Evolutionary conservation across 2,329 filamentous ascomycete genomes (phyloP).

Genomic region (Neonectria hederae): DNA sequence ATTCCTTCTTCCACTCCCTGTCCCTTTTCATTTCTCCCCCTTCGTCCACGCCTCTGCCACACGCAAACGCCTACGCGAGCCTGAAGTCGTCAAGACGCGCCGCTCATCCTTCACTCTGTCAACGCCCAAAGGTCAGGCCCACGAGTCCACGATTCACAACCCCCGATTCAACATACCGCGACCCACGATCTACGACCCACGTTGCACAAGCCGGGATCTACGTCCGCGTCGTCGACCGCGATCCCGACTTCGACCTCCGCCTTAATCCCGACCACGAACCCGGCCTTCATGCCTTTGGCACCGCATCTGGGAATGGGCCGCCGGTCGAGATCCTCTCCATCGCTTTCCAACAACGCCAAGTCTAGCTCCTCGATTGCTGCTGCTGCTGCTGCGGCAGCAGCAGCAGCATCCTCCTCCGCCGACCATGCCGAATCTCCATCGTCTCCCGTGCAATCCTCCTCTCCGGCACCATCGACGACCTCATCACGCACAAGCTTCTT

Average conservation of each 20-base stretch:
- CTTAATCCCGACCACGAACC: slow-evolving; percentile 32
- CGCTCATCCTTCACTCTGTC: slow-evolving; percentile 18
- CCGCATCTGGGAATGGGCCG: slow-evolving; percentile 43
- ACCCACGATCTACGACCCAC: slow-evolving; percentile 27
- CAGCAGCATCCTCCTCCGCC: slow-evolving; percentile 46
- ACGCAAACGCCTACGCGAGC: slow-evolving; percentile 7
- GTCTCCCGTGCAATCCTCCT: slow-evolving; percentile 32
- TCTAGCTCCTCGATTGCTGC: slow-evolving; percentile 47
- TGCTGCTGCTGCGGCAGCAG: slow-evolving; percentile 52
- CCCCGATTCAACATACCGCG: slow-evolving; percentile 9
- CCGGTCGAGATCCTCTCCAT: slow-evolving; percentile 40
- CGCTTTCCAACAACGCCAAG: slow-evolving; percentile 54
- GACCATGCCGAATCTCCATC: slow-evolving; percentile 51
- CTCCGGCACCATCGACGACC: slow-evolving; percentile 37
- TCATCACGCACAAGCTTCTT: slow-evolving; percentile 53
- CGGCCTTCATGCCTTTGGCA: slow-evolving; percentile 41
- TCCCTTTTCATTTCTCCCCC: neutral
- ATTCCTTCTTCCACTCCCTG: neutral
- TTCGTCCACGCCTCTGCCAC: neutral
- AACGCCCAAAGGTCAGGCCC: slow-evolving; percentile 21
- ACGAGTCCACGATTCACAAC: slow-evolving; percentile 32
- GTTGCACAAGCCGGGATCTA: slow-evolving; percentile 14
- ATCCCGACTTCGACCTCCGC: slow-evolving; percentile 27
- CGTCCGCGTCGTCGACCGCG: slow-evolving; percentile 30
- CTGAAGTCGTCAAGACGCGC: slow-evolving; percentile 27